phyloP scores from a whole-genome alignment of 2,329 filamentous ascomycete genomes.

The Paecilomyces sp. region DNA sequence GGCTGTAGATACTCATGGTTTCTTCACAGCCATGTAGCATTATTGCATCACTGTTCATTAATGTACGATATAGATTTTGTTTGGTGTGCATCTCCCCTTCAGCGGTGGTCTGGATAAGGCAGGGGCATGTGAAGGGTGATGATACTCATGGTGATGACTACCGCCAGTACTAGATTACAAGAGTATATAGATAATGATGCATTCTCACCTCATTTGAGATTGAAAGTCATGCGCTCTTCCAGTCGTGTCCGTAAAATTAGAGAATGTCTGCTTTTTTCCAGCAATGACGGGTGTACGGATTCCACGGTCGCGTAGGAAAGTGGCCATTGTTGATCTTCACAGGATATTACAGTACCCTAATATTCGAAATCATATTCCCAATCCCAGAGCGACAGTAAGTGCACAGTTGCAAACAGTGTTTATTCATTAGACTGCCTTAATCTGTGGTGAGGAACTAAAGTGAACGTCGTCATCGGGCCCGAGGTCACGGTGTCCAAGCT shows the following conservation, averaged over 20 bases:
- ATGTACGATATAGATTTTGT: slow-evolving; percentile 8
- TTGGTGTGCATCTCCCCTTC: background rate
- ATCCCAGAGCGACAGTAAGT: no score
- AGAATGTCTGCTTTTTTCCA: background rate
- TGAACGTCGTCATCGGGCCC: background rate
- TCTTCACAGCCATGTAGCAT: background rate
- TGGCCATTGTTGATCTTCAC: background rate
- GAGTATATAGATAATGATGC: background rate
- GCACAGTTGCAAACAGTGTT: background rate
- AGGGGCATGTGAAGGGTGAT: background rate
- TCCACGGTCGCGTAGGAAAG: background rate
- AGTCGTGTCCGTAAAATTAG: background rate
- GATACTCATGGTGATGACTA: background rate
- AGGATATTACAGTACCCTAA: background rate
- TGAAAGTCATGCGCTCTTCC: background rate
- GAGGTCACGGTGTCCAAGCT: slow-evolving; percentile 17
- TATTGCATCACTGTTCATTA: background rate
- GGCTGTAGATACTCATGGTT: slow-evolving; percentile 34
- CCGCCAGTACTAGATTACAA: background rate
- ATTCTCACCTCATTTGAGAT: background rate
- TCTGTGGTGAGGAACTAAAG: background rate
- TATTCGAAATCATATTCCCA: background rate
- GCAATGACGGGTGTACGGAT: background rate
- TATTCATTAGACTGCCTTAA: background rate
- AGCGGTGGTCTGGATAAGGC: background rate